Percentiles rank a stretch among this genome's conserved stretches.
Conservation (phyloP, 208 protist genomes). For the Leishmania mexicana region DNA sequence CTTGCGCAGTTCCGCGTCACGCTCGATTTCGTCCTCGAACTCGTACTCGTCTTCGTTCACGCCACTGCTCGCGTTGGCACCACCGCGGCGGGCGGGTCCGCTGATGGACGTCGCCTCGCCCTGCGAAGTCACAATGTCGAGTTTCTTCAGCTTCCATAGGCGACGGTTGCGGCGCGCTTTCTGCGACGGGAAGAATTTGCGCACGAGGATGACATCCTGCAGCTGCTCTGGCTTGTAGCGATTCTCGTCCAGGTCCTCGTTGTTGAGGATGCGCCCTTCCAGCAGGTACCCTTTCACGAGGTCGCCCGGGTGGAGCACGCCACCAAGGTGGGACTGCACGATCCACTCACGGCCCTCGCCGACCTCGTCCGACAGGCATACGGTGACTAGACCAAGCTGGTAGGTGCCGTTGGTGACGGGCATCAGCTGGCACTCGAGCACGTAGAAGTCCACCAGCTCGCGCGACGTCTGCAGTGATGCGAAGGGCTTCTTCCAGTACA, state of each 20-base stretch:
- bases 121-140: conserved; percentile 66
- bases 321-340: conserved; percentile 94
- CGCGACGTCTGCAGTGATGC: conserved; percentile 72
- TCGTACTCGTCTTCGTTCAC: conserved; percentile 62
- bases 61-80: conserved; percentile 18
- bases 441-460: conserved; percentile 94
- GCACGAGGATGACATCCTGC: conserved; percentile 94
- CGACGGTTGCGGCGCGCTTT: conserved; percentile 65
- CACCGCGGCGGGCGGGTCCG: conserved; percentile 16
- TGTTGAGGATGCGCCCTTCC: conserved; percentile 90
- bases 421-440: conserved; percentile 92
- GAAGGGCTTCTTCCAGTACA: conserved; percentile 97
- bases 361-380: conserved; percentile 96
- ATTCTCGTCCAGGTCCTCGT: conserved; percentile 77
- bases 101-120: conserved; percentile 46
- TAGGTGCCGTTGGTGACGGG: conserved; percentile 86
- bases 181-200: conserved; percentile 93
- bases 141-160: conserved; percentile 81
- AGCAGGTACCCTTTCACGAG: conserved; percentile 95
- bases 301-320: conserved; percentile 94
- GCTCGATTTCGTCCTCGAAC: conserved; percentile 90
- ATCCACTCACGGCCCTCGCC: conserved; percentile 95
- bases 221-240: conserved; percentile 80
- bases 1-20: conserved; percentile 77
- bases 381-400: conserved; percentile 93